These are phyloP conservation scores for Imleria badia DNA, from an alignment of 768 basidiomycete species.

Conservation along the genomic window DNA sequence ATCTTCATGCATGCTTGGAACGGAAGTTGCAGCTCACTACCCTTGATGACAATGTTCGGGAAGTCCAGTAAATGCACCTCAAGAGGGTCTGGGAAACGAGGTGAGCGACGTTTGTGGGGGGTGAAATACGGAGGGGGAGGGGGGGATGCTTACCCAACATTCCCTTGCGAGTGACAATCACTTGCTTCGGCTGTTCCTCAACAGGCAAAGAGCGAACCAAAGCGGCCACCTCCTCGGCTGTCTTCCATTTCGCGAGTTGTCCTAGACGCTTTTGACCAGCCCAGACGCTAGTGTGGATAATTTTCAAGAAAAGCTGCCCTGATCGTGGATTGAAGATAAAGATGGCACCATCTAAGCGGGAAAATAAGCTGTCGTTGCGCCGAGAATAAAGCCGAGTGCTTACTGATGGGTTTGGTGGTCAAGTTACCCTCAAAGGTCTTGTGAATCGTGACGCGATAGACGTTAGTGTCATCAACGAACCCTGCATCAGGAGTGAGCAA, in stretches of 20 bases:
- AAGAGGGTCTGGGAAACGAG: slow-evolving; percentile 62
- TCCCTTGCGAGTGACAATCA: slow-evolving; percentile 99
- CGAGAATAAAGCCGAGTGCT: slow-evolving; percentile 20
- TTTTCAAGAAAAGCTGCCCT: slow-evolving; percentile 96
- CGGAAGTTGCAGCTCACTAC: slow-evolving; percentile 94
- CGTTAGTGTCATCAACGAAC: slow-evolving; percentile 99
- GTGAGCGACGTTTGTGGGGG: neutral
- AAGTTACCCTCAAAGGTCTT: slow-evolving; percentile 99
- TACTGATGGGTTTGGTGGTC: slow-evolving; percentile 98
- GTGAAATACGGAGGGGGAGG: neutral
- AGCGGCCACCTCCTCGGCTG: slow-evolving; percentile 99
- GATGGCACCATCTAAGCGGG: slow-evolving; percentile 76
- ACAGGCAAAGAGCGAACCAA: slow-evolving; percentile 97
- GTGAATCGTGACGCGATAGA: slow-evolving; percentile 99
- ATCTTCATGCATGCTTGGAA: slow-evolving; percentile 99
- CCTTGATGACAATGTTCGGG: slow-evolving; percentile 99
- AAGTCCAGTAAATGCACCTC: slow-evolving; percentile 99
- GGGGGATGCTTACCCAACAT: slow-evolving; percentile 90
- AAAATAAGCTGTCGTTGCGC: neutral
- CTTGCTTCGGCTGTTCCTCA: slow-evolving; percentile 99
- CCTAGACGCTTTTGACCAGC: slow-evolving; percentile 99
- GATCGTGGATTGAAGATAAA: slow-evolving; percentile 99
- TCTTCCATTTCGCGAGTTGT: slow-evolving; percentile 99
- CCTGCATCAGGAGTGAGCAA: slow-evolving; percentile 41
- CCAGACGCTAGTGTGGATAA: slow-evolving; percentile 99